Conservation (phyloP, 257 asterid genomes). For the Scutellaria minor region DNA sequence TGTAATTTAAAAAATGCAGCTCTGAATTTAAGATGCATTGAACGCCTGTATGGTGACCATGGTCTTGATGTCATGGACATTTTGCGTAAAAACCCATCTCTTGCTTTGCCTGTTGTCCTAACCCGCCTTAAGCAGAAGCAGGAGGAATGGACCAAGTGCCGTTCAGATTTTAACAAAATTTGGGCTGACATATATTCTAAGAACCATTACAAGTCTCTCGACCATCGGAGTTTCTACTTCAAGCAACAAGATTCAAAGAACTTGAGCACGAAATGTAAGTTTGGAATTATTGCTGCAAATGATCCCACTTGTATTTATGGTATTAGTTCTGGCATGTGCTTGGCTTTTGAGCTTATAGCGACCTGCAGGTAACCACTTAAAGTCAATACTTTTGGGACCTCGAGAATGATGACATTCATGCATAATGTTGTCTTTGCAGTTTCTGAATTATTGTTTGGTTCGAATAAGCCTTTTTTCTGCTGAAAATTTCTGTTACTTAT, state of each 20-base stretch:
- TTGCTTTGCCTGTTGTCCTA: conserved; percentile 76
- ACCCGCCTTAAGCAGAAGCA: conserved; percentile 94
- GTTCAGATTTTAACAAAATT: conserved; percentile 65
- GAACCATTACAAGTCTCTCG: conserved; percentile 71
- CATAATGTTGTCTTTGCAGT: not conserved
- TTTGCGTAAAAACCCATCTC: conserved; percentile 76
- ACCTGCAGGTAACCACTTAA: not conserved
- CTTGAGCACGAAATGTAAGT: conserved; percentile 76
- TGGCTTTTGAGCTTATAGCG: not conserved
- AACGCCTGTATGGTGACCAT: conserved; percentile 92
- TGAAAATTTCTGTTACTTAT: not conserved
- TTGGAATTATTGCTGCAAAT: conserved; percentile 24
- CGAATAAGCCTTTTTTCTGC: conserved; percentile 1
- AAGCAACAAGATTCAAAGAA: conserved; percentile 77
- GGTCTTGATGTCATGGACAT: conserved; percentile 92
- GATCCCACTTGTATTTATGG: conserved; percentile 21
- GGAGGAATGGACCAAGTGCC: conserved; percentile 83
- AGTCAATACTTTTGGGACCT: not conserved
- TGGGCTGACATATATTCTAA: conserved; percentile 76
- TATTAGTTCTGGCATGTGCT: conserved; percentile 10
- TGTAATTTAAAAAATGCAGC: conserved; percentile 41
- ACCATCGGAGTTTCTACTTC: conserved; percentile 73
- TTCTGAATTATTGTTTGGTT: not conserved
- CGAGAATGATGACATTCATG: not conserved
- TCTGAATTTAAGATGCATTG: conserved; percentile 86